Evolutionary conservation across 2,329 filamentous ascomycete species (phyloP).

Genomic region (Cadophora luteo-olivacea): DNA sequence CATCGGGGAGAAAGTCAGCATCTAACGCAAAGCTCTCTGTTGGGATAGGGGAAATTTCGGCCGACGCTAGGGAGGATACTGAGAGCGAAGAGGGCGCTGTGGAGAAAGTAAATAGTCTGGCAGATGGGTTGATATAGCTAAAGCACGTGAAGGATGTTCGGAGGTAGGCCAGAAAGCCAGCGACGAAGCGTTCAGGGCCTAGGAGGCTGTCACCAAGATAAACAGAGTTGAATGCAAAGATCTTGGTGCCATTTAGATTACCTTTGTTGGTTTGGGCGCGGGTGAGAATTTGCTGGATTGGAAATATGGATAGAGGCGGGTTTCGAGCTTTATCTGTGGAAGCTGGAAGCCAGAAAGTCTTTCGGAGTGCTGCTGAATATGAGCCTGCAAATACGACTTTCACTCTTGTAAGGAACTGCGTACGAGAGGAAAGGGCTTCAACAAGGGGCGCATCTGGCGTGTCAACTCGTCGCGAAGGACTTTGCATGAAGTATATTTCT

Average conservation of each 20-base stretch:
- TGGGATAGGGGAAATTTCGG: too few relatives aligned
- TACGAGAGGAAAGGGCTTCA: not conserved
- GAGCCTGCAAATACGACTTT: not conserved
- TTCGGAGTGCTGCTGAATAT: not conserved
- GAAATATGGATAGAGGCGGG: not conserved
- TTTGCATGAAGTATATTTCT: constrained; percentile 12
- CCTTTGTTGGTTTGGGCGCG: not conserved
- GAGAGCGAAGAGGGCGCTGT: not conserved
- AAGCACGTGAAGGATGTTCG: not conserved
- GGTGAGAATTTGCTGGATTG: not conserved
- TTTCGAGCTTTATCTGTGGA: not conserved
- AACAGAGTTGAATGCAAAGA: not conserved
- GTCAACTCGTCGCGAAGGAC: not conserved
- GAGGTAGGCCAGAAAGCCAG: not conserved
- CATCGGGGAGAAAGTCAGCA: not conserved
- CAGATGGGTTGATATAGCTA: not conserved
- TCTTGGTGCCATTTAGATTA: not conserved
- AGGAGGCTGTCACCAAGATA: not conserved
- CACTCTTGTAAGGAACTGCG: not conserved
- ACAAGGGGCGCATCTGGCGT: not conserved
- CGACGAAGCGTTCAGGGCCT: not conserved
- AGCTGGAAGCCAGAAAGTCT: not conserved
- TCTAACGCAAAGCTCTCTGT: not conserved
- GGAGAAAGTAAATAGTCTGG: not conserved
- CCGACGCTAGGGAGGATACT: not conserved